Evolutionary conservation across 495 filamentous ascomycete species (phyloP), one percentile per base, ranked within the genome.

Genomic region (Aspergillus indologenus): DNA sequence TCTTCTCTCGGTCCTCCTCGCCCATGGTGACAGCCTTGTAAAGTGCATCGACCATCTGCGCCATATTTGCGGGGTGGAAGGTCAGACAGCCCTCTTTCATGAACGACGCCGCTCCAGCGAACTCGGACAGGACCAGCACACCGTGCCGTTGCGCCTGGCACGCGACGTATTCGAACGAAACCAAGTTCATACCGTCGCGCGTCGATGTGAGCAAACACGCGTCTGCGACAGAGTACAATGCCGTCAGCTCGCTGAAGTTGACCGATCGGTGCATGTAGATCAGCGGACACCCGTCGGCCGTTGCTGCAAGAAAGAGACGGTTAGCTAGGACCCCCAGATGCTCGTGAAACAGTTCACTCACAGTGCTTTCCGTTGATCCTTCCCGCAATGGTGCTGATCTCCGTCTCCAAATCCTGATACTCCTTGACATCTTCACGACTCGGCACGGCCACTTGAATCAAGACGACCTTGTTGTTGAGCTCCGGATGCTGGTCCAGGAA

Each of bases 171-270:
- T 98, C 93, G 74, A 92, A 96, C 21, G 90, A 91, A 22, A 98
- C 93, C 11, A 96, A 83, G 68, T 98, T 98, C 93, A 98, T 96
- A 58, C 93, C 93, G 66, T 96, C 93, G n/a, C 92, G 82, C 1
- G 89, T 95, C 0, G 91, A 96, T 15, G 88, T 89, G 50, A 96
- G 88, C 6, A 98, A 80, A 67, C 92, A 98, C 45, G 89, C 88
- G 69, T 96, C 92, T 12, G 90, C 90, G 42, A 96, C 83, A 26
- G 90, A 88, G 64, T 98, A 98, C 2, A 98, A 76, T 0, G 93
- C 92, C 23, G 91, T 89, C n/a, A 98, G 81, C 70, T 98, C 93
- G 47, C 91, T 86, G 68, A 96, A 96, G 11, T 82, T 75, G 63
- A 96, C 89, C 5, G 89, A 92, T 64, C 95, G 90, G 74, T 96